A percentile compares a stretch with the other conserved stretches of the same genome.
Evolutionary conservation across 169 alveolate genomes (phyloP).

Genomic region (Neospora caninum): DNA sequence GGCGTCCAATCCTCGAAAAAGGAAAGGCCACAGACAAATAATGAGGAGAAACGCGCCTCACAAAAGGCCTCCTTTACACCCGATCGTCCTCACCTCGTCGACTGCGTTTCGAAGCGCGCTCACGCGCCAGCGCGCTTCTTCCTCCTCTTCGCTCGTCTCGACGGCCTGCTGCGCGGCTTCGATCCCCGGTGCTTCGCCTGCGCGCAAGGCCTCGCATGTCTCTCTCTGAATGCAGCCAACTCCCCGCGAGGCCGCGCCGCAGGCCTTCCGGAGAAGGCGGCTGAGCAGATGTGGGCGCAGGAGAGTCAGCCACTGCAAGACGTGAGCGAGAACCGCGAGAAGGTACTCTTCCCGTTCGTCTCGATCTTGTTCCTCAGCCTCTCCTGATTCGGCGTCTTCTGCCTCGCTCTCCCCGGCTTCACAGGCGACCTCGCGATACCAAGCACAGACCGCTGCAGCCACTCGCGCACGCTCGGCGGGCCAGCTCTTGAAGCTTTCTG

Average conservation of each 20-base stretch:
- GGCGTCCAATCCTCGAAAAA: no score
- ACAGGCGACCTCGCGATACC: not conserved
- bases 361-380: not conserved
- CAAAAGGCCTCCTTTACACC: no score
- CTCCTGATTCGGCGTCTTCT: not conserved
- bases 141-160: not conserved
- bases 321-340: not conserved
- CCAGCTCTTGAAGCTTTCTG: not conserved
- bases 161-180: not conserved
- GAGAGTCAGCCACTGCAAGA: constrained; percentile 5
- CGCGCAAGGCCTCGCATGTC: not conserved
- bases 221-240: no score
- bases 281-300: constrained; percentile 13
- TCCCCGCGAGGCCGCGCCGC: no score
- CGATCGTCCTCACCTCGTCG: not conserved
- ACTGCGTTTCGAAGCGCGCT: not conserved
- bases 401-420: no score
- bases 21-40: no score
- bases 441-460: not conserved
- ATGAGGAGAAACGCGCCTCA: no score
- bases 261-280: not conserved
- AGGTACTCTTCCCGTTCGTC: not conserved
- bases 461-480: not conserved
- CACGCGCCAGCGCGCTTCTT: not conserved
- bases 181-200: not conserved